Evolutionary conservation across 83 land plant genomes (phyloP).

Genomic region (Isoetes engelmannii): DNA sequence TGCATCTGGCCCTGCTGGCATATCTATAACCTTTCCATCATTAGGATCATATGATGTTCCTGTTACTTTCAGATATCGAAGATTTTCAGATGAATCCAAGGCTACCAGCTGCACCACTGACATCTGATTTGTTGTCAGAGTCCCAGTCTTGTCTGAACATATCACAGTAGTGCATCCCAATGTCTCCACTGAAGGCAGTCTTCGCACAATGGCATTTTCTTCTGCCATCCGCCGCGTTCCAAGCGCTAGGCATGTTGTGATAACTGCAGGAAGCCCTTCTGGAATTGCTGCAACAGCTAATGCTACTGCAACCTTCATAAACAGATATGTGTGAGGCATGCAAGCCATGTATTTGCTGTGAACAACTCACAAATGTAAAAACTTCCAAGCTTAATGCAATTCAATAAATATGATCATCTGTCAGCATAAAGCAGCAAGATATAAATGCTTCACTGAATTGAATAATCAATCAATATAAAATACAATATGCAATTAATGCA

Average conservation of each 20-base stretch:
- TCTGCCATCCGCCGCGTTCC: conserved; percentile 90
- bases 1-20: conserved; percentile 13
- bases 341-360: background rate
- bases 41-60: conserved; percentile 35
- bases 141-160: conserved; percentile 40
- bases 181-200: conserved; percentile 89
- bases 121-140: conserved; percentile 37
- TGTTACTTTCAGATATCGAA: conserved; percentile 21
- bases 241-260: conserved; percentile 86
- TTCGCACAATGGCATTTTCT: conserved; percentile 85
- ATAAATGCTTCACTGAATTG: background rate
- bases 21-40: conserved; percentile 26
- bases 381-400: too few relatives aligned
- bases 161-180: conserved; percentile 87
- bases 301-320: conserved; percentile 64
- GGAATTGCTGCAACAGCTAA: conserved; percentile 97
- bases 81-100: conserved; percentile 15
- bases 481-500: background rate
- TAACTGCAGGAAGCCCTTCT: conserved; percentile 91
- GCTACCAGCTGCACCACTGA: conserved; percentile 31
- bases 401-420: background rate
- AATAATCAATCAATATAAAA: too few relatives aligned
- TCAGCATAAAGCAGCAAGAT: background rate
- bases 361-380: background rate
- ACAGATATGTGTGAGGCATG: background rate